These are phyloP conservation scores for Phytophthora kernoviae DNA, from an alignment of 352 stramenopile species.

Conservation along the genomic window DNA sequence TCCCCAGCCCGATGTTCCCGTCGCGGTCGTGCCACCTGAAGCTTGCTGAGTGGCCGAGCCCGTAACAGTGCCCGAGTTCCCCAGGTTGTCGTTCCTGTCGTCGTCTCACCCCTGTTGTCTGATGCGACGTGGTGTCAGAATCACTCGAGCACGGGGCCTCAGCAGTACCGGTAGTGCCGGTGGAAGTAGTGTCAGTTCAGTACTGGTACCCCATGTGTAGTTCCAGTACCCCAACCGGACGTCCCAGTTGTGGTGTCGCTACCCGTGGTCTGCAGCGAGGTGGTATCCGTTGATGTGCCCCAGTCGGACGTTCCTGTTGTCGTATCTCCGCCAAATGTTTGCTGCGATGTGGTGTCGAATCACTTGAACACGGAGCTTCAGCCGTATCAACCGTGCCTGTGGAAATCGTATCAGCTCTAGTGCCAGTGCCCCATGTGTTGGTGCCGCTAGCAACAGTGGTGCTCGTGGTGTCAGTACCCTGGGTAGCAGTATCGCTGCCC, in stretches of 20 bases:
- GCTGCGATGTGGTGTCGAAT: no score
- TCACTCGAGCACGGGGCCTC: slow-evolving; percentile 17
- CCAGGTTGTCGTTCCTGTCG: slow-evolving; percentile 6
- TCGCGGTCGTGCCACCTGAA: slow-evolving; percentile 1
- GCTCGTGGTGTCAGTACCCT: slow-evolving; percentile 7
- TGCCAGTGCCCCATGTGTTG: background rate
- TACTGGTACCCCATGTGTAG: slow-evolving; percentile 10
- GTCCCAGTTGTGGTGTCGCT: background rate
- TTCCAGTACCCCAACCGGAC: background rate
- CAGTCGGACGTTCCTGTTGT: no score
- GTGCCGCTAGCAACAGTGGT: background rate
- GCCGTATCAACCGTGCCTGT: slow-evolving; percentile 6
- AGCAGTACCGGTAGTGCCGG: slow-evolving; percentile 2
- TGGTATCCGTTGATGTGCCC: no score
- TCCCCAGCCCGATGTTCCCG: background rate
- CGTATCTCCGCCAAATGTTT: no score
- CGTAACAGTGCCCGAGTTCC: slow-evolving; percentile 4
- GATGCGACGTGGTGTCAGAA: slow-evolving; percentile 8
- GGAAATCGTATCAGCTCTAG: background rate
- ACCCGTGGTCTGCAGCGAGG: no score
- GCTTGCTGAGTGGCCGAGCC: slow-evolving; percentile 13
- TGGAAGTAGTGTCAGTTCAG: slow-evolving; percentile 13
- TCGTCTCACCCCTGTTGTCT: background rate
- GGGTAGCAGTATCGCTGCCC: slow-evolving; percentile 13
- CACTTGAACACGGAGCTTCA: no score